A percentile compares a stretch with the other conserved stretches of the same genome.
Conservation (phyloP, 1,284 basidiomycete genomes). For the Ceratobasidium papillatum region DNA sequence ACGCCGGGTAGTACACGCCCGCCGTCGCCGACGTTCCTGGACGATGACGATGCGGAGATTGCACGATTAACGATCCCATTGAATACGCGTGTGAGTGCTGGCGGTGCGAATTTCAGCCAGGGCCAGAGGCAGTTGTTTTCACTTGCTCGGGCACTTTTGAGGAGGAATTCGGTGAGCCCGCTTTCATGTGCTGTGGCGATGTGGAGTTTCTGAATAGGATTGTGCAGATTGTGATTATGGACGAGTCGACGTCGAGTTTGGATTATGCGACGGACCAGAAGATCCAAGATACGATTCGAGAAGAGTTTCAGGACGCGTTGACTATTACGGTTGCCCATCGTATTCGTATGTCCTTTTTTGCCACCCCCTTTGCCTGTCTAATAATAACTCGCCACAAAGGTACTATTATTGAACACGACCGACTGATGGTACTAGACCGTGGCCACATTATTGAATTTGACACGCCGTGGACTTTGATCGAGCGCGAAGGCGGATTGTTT, state of each 20-base stretch:
- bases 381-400: slow-evolving; percentile 7
- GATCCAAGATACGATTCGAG: slow-evolving; percentile 82
- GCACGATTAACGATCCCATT: slow-evolving; percentile 53
- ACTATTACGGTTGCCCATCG: slow-evolving; percentile 66
- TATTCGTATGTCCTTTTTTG: slow-evolving; percentile 26
- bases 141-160: slow-evolving; percentile 63
- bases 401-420: slow-evolving; percentile 59
- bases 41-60: slow-evolving; percentile 48
- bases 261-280: slow-evolving; percentile 62
- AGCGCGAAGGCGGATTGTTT: slow-evolving; percentile 55
- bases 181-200: not conserved
- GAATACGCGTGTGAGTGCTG: slow-evolving; percentile 71
- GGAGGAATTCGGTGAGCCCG: slow-evolving; percentile 28
- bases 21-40: slow-evolving; percentile 47
- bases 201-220: not conserved
- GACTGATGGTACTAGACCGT: slow-evolving; percentile 82
- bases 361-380: not conserved
- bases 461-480: slow-evolving; percentile 56
- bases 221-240: slow-evolving; percentile 36
- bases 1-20: slow-evolving; percentile 14
- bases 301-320: slow-evolving; percentile 76
- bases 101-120: slow-evolving; percentile 71
- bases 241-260: slow-evolving; percentile 79
- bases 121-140: slow-evolving; percentile 71
- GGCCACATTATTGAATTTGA: slow-evolving; percentile 63